Percentiles rank a stretch among this genome's conserved stretches.
phyloP scores from a whole-genome alignment of 345 rosid genomes.

The Brassica cretica region DNA sequence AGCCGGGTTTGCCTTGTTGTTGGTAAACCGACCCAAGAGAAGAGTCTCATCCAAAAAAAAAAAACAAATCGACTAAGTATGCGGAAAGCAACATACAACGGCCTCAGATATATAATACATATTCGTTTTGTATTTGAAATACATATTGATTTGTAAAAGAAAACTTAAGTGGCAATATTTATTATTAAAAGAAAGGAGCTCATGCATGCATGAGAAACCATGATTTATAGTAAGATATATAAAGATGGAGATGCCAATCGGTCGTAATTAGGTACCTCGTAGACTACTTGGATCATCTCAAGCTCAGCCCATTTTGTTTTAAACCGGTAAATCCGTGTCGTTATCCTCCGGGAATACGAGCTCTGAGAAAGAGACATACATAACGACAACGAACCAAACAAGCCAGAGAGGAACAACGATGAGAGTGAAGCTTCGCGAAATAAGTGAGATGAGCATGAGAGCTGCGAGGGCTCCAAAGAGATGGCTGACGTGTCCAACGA shows the following conservation, averaged over 20 bases:
- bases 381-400: slow-evolving; percentile 6
- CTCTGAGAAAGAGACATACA: slow-evolving; percentile 2
- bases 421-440: neutral
- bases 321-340: neutral
- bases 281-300: neutral
- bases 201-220: neutral
- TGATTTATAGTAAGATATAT: too few relatives aligned
- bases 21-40: too few relatives aligned
- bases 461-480: slow-evolving; percentile 20
- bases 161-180: neutral
- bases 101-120: too few relatives aligned
- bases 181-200: neutral
- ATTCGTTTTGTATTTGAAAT: too few relatives aligned
- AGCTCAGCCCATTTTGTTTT: neutral
- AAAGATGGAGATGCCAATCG: neutral
- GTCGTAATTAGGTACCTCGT: neutral
- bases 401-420: neutral
- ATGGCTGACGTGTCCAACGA: slow-evolving; percentile 17
- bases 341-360: neutral
- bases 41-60: too few relatives aligned
- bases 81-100: too few relatives aligned
- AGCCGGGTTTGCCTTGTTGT: too few relatives aligned
- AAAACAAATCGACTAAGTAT: too few relatives aligned
- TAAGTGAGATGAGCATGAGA: neutral
- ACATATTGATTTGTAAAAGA: neutral